Evolutionary conservation across 805 yeast genomes (phyloP).

Genomic region (Diddensiella transvaalensis): DNA sequence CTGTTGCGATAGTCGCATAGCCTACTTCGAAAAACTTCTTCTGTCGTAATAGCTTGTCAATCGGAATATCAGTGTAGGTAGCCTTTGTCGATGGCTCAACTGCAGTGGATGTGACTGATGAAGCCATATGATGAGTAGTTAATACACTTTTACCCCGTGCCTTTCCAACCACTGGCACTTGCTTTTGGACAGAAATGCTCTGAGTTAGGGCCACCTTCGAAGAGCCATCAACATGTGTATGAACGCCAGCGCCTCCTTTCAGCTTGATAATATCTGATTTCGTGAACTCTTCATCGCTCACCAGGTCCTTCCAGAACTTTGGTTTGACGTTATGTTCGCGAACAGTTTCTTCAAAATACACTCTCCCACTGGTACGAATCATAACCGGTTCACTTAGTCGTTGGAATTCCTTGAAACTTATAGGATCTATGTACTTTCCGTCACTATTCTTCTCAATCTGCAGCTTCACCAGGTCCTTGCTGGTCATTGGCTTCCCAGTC

Average conservation of each 20-base stretch:
- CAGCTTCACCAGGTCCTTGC: slow-evolving; percentile 25
- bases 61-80: slow-evolving; percentile 22
- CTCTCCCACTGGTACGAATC: slow-evolving; percentile 30
- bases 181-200: neutral
- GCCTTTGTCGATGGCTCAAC: slow-evolving; percentile 27
- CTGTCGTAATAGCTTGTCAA: slow-evolving; percentile 28
- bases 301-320: slow-evolving; percentile 31
- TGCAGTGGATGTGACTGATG: slow-evolving; percentile 33
- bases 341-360: slow-evolving; percentile 31
- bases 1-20: slow-evolving; percentile 29
- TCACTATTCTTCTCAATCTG: slow-evolving; percentile 26
- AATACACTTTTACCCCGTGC: slow-evolving; percentile 17
- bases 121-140: slow-evolving; percentile 28
- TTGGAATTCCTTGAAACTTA: slow-evolving; percentile 31
- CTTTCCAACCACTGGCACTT: neutral
- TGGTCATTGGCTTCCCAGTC: slow-evolving; percentile 26
- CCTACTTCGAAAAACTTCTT: slow-evolving; percentile 28
- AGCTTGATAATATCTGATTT: slow-evolving; percentile 27
- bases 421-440: slow-evolving; percentile 33
- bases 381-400: slow-evolving; percentile 28
- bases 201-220: slow-evolving; percentile 5
- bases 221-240: neutral
- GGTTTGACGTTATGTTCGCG: slow-evolving; percentile 29
- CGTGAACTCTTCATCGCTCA: slow-evolving; percentile 30
- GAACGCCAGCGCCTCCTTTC: slow-evolving; percentile 22